These are phyloP conservation scores for Tricholoma sp. DNA, from an alignment of 768 basidiomycete genomes.

Conservation along the genomic window DNA sequence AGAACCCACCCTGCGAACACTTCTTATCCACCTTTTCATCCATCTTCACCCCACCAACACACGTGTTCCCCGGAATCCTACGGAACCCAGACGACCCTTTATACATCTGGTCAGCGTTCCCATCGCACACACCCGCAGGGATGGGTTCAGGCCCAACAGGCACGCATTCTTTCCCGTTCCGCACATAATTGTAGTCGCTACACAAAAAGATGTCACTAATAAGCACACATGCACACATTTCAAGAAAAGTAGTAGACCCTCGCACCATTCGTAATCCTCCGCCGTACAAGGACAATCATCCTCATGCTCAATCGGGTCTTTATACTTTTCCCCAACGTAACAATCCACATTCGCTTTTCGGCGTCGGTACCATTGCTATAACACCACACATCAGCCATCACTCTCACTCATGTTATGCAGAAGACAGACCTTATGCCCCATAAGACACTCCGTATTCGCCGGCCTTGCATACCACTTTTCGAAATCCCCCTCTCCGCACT, in stretches of 20 bases:
- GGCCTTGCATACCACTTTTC: slow-evolving; percentile 85
- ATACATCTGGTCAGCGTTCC: slow-evolving; percentile 55
- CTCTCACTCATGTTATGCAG: background rate
- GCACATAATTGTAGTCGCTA: slow-evolving; percentile 89
- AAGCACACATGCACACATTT: too few species aligned
- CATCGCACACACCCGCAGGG: slow-evolving; percentile 65
- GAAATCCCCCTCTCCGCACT: slow-evolving; percentile 71
- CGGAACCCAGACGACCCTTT: slow-evolving; percentile 89
- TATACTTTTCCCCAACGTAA: slow-evolving; percentile 86
- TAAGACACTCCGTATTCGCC: slow-evolving; percentile 68
- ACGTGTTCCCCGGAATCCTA: slow-evolving; percentile 90
- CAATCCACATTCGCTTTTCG: slow-evolving; percentile 81
- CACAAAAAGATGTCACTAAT: too few species aligned
- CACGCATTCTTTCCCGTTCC: slow-evolving; percentile 68
- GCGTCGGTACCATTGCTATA: slow-evolving; percentile 89
- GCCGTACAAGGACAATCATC: slow-evolving; percentile 81
- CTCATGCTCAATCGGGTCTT: slow-evolving; percentile 78
- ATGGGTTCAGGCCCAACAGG: slow-evolving; percentile 87
- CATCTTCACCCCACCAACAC: slow-evolving; percentile 63
- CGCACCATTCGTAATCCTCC: slow-evolving; percentile 95
- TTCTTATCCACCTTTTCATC: slow-evolving; percentile 67
- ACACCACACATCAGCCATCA: background rate
- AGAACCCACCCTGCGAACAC: slow-evolving; percentile 69
- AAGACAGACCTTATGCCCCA: slow-evolving; percentile 81
- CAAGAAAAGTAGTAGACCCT: too few species aligned